Evolutionary conservation across 2,329 filamentous ascomycete species (phyloP), one percentile per base, ranked within the genome.

Genomic region (Tolypocladium sp.): DNA sequence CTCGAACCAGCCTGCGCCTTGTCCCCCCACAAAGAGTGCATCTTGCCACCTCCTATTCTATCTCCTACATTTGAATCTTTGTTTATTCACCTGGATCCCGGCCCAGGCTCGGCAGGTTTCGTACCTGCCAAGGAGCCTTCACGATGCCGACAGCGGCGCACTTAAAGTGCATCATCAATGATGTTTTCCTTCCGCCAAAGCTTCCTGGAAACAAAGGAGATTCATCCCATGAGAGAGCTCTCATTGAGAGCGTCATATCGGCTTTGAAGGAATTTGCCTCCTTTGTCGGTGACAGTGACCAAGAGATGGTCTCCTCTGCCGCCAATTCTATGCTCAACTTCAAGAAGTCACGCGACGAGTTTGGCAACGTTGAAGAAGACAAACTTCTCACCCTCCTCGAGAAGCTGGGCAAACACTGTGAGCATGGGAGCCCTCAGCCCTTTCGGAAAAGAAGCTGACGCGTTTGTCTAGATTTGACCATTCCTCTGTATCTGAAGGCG

Each of bases 171-270:
- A 52, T 60, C 27, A 51, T 62, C 17, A 55, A 58, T 22, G 53
- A 62, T 53, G 58, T 60, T 20, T 56, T 62, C n/a, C 46, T 62
- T n/a, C 60, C 58, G 4, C 52, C 27, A 2, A 53, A 46, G 25
- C 56, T 62, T 13, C 58, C 60, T 8, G n/a, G 27, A 17, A 42
- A 46, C 10, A 42, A 44, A 12, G 17, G 25, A 25, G 41, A 27
- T 13, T 1, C 20, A 10, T 46, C 22, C 2, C 25, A 57, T 38
- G 35, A 57, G 1, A 5, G 25, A 8, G 2, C 2, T 5, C 53
- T 62, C 2, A 38, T 62, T 27, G 25, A 30, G 1, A 22, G 37
- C 15, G 25, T 58, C 15, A 17, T 55, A 15, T 33, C 38, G 2
- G 49, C 56, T 7, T 12, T 60, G 6, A n/a, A 20, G 1, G 12